Base-by-base conservation (phyloP, 768 basidiomycete species). In the Calocybe gangraenosa region DNA sequence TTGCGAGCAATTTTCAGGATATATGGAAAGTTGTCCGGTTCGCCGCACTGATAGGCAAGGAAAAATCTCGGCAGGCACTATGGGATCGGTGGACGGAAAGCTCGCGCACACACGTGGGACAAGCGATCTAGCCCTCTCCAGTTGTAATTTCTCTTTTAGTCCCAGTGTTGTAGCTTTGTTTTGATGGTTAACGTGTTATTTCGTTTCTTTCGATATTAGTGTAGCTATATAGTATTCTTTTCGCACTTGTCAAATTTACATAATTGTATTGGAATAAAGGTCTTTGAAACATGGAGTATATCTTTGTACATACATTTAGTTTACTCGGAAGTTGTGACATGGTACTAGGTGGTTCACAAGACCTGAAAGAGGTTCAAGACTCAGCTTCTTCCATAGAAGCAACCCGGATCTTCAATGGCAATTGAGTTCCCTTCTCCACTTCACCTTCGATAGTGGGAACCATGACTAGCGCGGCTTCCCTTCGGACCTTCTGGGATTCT, bases 1-100 rank as follows among this genome's bases (percentile, higher is more conserved):
- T 91, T 20, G 87, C 81, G 36, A 90, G 79, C 48, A 79, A 82
- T 57, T 90, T 88, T 72, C 72, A 78, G 35, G 89, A 92, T 58
- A 79, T 81, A 1, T 82, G 80, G 76, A 71, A 67, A 37, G 70
- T 82, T 10, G 56, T 81, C 7, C 65, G 65, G 42, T 75, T 82
- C 40, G 73, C 74, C 31, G 56, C 66, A 7, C 65, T 67, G 9
- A 68, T 83, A 3, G 74, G 69, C 2, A 61, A 67, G 3, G 66
- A 68, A 36, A 55, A 52, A n/a, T 51, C 62, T 28, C 57, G 75
- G 19, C 55, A 50, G 41, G 52, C 51, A 0, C 61, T 75, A 37
- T 77, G 74, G 74, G 65, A 75, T 3, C 52, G 55, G 25, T 70
- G 66, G 66, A 51, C 48, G 43, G 61, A 64, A 47, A 56, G 54